phyloP scores from a whole-genome alignment of 768 basidiomycete genomes.

The Leccinum sublutescens region DNA sequence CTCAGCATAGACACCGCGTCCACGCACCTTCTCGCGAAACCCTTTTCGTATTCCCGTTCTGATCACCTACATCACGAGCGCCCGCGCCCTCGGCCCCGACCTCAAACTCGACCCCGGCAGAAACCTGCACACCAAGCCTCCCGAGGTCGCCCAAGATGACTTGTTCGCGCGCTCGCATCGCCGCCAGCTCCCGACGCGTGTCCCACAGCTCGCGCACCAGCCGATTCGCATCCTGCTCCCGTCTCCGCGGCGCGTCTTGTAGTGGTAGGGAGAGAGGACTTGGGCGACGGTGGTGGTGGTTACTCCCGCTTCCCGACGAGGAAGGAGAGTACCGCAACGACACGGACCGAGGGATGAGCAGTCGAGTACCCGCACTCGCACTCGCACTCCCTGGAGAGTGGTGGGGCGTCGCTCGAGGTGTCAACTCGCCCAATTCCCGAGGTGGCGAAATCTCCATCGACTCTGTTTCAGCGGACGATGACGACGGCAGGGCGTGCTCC shows the following conservation, averaged over 20 bases:
- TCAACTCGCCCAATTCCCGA: slow-evolving; percentile 13
- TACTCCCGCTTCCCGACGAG: not conserved
- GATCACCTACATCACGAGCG: not conserved
- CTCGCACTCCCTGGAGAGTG: too few species aligned
- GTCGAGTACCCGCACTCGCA: not conserved
- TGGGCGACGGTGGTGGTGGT: not conserved
- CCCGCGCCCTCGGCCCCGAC: not conserved
- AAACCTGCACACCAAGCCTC: slow-evolving; percentile 10
- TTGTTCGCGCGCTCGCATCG: slow-evolving; percentile 25
- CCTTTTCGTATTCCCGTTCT: not conserved
- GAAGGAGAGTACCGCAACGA: not conserved
- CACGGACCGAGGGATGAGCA: not conserved
- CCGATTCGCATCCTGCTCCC: slow-evolving; percentile 1
- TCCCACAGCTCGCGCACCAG: slow-evolving; percentile 31
- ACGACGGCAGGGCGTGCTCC: not conserved
- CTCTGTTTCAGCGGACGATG: not conserved
- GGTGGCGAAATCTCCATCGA: not conserved
- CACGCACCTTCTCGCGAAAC: slow-evolving; percentile 19
- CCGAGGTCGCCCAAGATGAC: slow-evolving; percentile 23
- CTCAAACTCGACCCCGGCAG: too few species aligned
- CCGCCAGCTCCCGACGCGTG: slow-evolving; percentile 23
- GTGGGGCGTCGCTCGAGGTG: not conserved
- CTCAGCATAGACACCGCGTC: not conserved
- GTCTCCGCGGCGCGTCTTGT: not conserved
- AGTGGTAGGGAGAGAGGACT: not conserved